Evolutionary conservation across 2,329 filamentous ascomycete species (phyloP).

Genomic region (Emergomyces orientalis): DNA sequence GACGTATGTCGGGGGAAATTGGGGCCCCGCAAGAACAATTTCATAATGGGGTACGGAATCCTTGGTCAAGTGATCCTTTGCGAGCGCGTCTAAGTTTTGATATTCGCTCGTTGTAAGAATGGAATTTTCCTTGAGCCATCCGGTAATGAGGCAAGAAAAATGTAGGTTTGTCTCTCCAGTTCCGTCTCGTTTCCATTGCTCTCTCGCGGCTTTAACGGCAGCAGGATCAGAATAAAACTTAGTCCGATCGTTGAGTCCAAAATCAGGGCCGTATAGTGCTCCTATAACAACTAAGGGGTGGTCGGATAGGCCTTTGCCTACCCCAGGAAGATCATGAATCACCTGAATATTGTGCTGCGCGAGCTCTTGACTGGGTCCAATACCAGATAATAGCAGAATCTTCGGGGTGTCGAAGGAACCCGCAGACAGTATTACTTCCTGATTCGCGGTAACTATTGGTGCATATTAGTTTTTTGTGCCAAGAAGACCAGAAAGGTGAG

Average conservation of each 20-base stretch:
- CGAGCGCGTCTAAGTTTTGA: conserved; percentile 14
- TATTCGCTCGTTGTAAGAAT: conserved; percentile 20
- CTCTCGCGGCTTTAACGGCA: conserved; percentile 32
- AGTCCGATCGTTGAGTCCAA: conserved; percentile 28
- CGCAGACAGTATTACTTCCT: conserved; percentile 63
- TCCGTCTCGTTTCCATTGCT: conserved; percentile 36
- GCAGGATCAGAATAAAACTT: conserved; percentile 35
- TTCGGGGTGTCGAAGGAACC: conserved; percentile 67
- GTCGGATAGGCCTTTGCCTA: conserved; percentile 49
- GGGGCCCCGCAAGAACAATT: conserved; percentile 23
- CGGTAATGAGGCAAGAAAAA: conserved; percentile 11
- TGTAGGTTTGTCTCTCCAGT: conserved; percentile 20
- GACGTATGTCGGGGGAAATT: not conserved
- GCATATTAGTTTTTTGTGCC: not conserved
- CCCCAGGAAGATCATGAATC: conserved; percentile 45
- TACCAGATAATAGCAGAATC: conserved; percentile 41
- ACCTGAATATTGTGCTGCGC: conserved; percentile 41
- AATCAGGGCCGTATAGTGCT: conserved; percentile 27
- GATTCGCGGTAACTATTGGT: conserved; percentile 44
- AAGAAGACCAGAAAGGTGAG: not conserved
- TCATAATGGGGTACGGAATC: conserved; percentile 47
- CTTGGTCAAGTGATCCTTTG: conserved; percentile 35
- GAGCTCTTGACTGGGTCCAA: conserved; percentile 39
- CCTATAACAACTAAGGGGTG: conserved; percentile 27
- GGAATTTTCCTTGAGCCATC: conserved; percentile 24